Base-by-base conservation (phyloP, 805 yeast genomes). In the Myxozyma kluyveri region DNA sequence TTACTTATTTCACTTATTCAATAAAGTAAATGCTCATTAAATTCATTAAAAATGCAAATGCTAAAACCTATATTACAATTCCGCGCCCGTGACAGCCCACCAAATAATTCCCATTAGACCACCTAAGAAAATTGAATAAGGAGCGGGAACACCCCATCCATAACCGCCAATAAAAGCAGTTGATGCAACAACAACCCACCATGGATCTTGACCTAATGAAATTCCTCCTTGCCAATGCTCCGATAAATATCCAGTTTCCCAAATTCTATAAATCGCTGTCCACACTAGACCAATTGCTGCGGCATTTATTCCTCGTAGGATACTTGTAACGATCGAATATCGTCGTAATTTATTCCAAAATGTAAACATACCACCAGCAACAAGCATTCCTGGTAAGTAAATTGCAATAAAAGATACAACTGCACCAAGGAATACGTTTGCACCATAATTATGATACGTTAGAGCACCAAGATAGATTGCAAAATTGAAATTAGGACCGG, bases 401-500 rank as follows among this genome's bases (percentile, higher is more conserved):
- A 52, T 52, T 1, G 42, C 56, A 7, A 52, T 22, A 14, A 35
- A 52, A 19, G 43, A 50, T 17, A 52, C 32, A 17, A 52, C 21
- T 18, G 56, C 56, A 14, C 56, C 56, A 32, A 41, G 24, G 6
- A 44, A 32, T 3, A 32, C 22, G 5, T 43, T 31, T n/a, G 19
- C 17, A 22, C 39, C 32, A 12, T 32, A 39, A 19, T 47, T 42
- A 19, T 41, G 37, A 35, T 33, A 27, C 7, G 56, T 49, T 12
- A 52, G 24, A 14, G 49, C 52, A 18, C 56, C 56, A 19, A 52
- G 48, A 31, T 52, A 52, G 3, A 52, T 44, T 10, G 46, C 56
- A 35, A 52, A 52, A 17, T 48, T 52, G 45, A 52, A 52, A 29
- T 52, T 52, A 2, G 56, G 56, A 12, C 56, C 56, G 21, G 56